Evolutionary conservation across 139 green algal genomes (phyloP), one percentile per base, ranked within the genome.

Genomic region (Micractinium conductrix): DNA sequence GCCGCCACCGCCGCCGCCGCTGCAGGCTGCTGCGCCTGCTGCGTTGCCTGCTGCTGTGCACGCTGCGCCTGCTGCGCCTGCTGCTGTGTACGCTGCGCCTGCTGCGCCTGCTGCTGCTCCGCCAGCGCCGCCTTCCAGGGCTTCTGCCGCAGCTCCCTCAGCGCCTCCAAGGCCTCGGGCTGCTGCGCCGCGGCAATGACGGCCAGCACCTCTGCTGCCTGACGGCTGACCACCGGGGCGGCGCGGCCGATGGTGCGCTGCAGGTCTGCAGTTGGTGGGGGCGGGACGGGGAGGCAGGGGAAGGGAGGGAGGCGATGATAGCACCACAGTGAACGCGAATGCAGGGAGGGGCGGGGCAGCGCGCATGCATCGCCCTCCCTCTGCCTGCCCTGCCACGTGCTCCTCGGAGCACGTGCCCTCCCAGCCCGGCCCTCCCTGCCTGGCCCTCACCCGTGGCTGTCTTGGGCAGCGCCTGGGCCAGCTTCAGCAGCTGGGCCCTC

Each of bases 401-500:
- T n/a, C n/a, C n/a, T n/a, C n/a, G n/a, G n/a, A n/a, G n/a, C n/a
- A n/a, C n/a, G n/a, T n/a, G n/a, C n/a, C n/a, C n/a, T n/a, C n/a
- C n/a, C n/a, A n/a, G n/a, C n/a, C n/a, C n/a, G n/a, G n/a, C n/a
- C n/a, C n/a, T n/a, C n/a, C n/a, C 10, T 33, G 30, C 16, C 42
- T 4, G 30, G 44, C 55, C 17, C n/a, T n/a, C 73, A 73, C 73
- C 76, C 40, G 63, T 5, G 38, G 35, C 37, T 16, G 55, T 82
- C 38, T 67, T 53, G 38, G 76, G 76, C 76, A 82, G 68, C 1
- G 72, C 58, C 63, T 84, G 74, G 30, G 91, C 91, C 44, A 99
- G 84, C 53, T 83, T 86, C 14, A 95, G 43, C 72, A 99, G 91
- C 62, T 94, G 74, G 1, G 84, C 86, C n/a, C 93, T 92, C 0